These are phyloP conservation scores for Leccinum huronense DNA, from an alignment of 1,284 basidiomycete species.

Conservation along the genomic window DNA sequence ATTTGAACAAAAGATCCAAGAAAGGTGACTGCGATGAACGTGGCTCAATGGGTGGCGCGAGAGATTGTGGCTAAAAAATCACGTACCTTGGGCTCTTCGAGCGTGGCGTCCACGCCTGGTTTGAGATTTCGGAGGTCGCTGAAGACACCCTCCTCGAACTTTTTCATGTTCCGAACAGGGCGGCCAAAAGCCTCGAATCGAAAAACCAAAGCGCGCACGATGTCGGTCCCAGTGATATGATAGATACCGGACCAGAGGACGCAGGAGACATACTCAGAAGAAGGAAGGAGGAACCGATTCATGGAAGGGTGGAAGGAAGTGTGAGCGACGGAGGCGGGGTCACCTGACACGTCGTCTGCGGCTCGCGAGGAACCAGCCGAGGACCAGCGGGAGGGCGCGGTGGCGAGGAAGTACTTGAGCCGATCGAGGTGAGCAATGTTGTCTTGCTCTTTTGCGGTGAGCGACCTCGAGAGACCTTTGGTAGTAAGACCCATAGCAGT, in stretches of 20 bases:
- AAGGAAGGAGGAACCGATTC: conserved; percentile 80
- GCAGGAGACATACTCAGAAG: conserved; percentile 85
- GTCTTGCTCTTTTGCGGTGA: conserved; percentile 63
- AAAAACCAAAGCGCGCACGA: conserved; percentile 85
- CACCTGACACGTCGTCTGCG: conserved; percentile 19
- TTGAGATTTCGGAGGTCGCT: conserved; percentile 89
- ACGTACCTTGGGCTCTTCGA: conserved; percentile 88
- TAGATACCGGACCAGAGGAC: conserved; percentile 88
- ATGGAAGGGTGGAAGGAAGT: conserved; percentile 63
- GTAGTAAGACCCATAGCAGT: conserved; percentile 30
- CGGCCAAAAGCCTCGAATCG: conserved; percentile 87
- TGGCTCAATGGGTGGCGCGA: conserved; percentile 7
- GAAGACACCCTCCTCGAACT: conserved; percentile 93
- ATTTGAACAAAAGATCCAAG: conserved; percentile 89
- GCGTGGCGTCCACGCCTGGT: conserved; percentile 83
- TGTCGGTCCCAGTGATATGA: conserved; percentile 89
- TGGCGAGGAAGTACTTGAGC: conserved; percentile 86
- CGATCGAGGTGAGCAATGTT: conserved; percentile 69
- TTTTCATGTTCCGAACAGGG: conserved; percentile 81
- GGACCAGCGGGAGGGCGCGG: conserved; percentile 71
- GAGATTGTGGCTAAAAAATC: background rate
- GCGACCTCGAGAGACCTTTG: conserved; percentile 42
- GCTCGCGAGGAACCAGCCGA: conserved; percentile 31
- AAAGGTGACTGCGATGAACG: conserved; percentile 66
- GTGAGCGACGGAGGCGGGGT: conserved; percentile 24